These are phyloP conservation scores for Phytophthora pini DNA, from an alignment of 352 stramenopile genomes.

Conservation along the genomic window DNA sequence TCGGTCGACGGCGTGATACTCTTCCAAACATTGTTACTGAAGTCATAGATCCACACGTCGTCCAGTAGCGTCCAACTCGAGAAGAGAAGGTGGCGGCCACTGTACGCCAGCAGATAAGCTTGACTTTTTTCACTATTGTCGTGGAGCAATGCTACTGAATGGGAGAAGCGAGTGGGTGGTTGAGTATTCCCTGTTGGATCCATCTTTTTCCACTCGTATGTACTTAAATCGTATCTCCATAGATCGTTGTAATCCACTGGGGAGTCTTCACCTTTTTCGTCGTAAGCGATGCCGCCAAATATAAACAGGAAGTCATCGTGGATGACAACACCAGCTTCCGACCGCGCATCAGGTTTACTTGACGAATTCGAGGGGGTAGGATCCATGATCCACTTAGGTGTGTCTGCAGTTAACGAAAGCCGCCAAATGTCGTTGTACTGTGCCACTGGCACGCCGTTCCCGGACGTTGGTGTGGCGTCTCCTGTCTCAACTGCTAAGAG, in stretches of 20 bases:
- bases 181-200: conserved; percentile 18
- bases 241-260: conserved; percentile 65
- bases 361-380: conserved; percentile 11
- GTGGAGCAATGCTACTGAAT: conserved; percentile 56
- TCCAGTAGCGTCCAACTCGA: conserved; percentile 59
- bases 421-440: conserved; percentile 69
- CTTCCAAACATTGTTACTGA: conserved; percentile 52
- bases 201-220: conserved; percentile 50
- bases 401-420: conserved; percentile 35
- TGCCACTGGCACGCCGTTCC: conserved; percentile 34
- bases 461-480: neutral
- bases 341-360: conserved; percentile 42
- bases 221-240: conserved; percentile 65
- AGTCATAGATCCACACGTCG: conserved; percentile 68
- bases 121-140: conserved; percentile 18
- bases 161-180: conserved; percentile 65
- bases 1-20: conserved; percentile 19
- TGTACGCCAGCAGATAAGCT: conserved; percentile 63
- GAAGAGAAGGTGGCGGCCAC: conserved; percentile 53
- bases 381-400: conserved; percentile 50
- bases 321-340: conserved; percentile 57
- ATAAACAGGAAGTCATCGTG: conserved; percentile 60
- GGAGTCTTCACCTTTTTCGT: conserved; percentile 39
- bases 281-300: conserved; percentile 79
- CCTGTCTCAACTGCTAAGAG: conserved; percentile 27